These are phyloP conservation scores for Silene vulgaris DNA, from an alignment of 179 eudicot species.

Conservation along the genomic window DNA sequence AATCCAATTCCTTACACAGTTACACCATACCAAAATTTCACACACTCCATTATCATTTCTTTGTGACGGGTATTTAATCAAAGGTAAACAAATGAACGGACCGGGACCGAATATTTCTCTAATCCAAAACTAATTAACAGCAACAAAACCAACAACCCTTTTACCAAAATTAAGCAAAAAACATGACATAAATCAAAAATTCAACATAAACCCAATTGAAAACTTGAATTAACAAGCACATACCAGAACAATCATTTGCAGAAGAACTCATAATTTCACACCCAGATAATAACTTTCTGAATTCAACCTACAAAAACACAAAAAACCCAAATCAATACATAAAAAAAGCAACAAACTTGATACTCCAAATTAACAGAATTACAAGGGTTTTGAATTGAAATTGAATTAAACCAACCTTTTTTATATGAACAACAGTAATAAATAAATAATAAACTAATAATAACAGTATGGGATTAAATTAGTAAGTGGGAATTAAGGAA, in stretches of 20 bases:
- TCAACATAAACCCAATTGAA: slow-evolving; percentile 5
- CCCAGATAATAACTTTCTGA: neutral
- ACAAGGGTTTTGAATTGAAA: neutral
- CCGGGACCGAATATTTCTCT: too few species aligned
- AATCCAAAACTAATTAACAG: neutral
- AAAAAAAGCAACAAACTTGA: neutral
- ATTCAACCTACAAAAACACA: slow-evolving; percentile 5
- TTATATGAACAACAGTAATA: neutral
- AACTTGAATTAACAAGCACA: neutral
- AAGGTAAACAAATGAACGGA: too few species aligned
- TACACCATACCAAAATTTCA: too few species aligned
- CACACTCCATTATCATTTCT: neutral
- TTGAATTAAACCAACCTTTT: neutral
- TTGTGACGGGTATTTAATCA: too few species aligned
- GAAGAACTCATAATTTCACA: slow-evolving; percentile 14
- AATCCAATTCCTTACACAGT: neutral
- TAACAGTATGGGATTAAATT: neutral
- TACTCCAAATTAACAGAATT: neutral
- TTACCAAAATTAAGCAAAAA: slow-evolving; percentile 2
- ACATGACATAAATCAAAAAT: neutral
- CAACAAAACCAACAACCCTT: neutral
- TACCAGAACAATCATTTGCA: slow-evolving; percentile 23
- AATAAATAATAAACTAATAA: neutral
- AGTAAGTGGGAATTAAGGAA: neutral
- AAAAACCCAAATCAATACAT: slow-evolving; percentile 2